Percentiles rank a stretch among this genome's conserved stretches.
phyloP scores from a whole-genome alignment of 2,329 filamentous ascomycete genomes.

The Pyrenophora graminea region DNA sequence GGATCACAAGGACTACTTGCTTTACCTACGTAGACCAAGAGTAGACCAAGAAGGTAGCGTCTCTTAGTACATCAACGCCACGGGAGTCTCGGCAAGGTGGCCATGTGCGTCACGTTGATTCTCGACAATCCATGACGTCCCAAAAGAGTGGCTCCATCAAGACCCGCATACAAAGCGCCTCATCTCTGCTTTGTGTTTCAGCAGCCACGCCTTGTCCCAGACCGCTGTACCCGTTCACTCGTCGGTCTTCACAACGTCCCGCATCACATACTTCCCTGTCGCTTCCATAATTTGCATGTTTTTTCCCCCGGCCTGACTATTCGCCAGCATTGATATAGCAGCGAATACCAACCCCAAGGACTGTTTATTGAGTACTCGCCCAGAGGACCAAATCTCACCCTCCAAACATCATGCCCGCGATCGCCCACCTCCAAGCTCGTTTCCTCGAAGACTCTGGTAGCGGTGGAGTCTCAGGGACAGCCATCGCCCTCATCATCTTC shows the following conservation, averaged over 20 bases:
- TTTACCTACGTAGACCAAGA: slow-evolving; percentile 2
- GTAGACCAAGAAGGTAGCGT: slow-evolving; percentile 10
- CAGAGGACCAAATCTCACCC: neutral
- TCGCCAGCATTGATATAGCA: slow-evolving; percentile 4
- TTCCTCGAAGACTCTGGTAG: slow-evolving; percentile 12
- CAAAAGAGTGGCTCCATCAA: slow-evolving; percentile 12
- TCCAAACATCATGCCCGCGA: slow-evolving; percentile 20
- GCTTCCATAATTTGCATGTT: neutral
- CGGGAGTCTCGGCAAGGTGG: slow-evolving; percentile 16
- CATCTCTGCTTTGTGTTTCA: slow-evolving; percentile 20
- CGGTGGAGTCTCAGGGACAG: slow-evolving; percentile 19
- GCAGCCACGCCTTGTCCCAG: slow-evolving; percentile 6
- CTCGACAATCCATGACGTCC: slow-evolving; percentile 22
- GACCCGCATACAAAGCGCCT: slow-evolving; percentile 31
- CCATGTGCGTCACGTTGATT: slow-evolving; percentile 21
- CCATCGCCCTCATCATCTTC: slow-evolving; percentile 32
- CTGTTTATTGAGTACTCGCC: neutral
- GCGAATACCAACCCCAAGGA: neutral
- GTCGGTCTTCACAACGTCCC: slow-evolving; percentile 3
- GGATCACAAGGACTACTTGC: neutral
- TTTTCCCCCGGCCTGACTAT: neutral
- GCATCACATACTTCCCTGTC: slow-evolving; percentile 2
- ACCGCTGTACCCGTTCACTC: neutral
- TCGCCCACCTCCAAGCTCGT: slow-evolving; percentile 21
- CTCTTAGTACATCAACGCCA: slow-evolving; percentile 22